phyloP scores from a whole-genome alignment of 305 asterid species.

The Salvia sclarea region DNA sequence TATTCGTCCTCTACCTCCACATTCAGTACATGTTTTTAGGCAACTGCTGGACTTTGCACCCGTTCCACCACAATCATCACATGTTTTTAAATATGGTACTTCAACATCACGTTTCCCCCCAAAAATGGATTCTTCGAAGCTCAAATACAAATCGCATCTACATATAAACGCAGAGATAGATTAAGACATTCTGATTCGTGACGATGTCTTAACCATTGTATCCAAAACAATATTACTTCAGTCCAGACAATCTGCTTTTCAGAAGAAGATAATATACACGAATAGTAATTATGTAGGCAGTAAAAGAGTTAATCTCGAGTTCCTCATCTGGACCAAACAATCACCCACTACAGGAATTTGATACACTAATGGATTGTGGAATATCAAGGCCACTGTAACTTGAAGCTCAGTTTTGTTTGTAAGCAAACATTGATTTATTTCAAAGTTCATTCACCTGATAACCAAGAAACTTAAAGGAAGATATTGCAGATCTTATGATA shows the following conservation, averaged over 20 bases:
- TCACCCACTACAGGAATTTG: conserved; percentile 15
- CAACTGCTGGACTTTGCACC: conserved; percentile 79
- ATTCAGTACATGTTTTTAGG: conserved; percentile 61
- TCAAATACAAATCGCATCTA: conserved; percentile 76
- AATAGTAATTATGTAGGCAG: conserved; percentile 5
- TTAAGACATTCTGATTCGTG: conserved; percentile 26
- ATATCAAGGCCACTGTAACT: conserved; percentile 12
- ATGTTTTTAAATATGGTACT: conserved; percentile 59
- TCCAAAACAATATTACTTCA: conserved; percentile 8
- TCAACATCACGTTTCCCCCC: conserved; percentile 72
- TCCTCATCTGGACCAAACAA: conserved; percentile 20
- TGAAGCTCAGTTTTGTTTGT: background rate
- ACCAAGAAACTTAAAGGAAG: conserved; percentile 19
- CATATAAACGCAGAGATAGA: conserved; percentile 27
- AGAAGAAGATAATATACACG: conserved; percentile 2
- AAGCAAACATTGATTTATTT: background rate
- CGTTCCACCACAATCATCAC: conserved; percentile 84
- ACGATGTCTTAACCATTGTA: conserved; percentile 12
- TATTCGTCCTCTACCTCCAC: conserved; percentile 87
- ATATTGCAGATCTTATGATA: background rate
- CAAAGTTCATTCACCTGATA: background rate
- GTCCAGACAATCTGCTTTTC: background rate
- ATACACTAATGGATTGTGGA: conserved; percentile 10
- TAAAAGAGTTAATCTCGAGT: background rate
- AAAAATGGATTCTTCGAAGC: conserved; percentile 80